phyloP scores from a whole-genome alignment of 306 rosid species.

The Prunus armeniaca region DNA sequence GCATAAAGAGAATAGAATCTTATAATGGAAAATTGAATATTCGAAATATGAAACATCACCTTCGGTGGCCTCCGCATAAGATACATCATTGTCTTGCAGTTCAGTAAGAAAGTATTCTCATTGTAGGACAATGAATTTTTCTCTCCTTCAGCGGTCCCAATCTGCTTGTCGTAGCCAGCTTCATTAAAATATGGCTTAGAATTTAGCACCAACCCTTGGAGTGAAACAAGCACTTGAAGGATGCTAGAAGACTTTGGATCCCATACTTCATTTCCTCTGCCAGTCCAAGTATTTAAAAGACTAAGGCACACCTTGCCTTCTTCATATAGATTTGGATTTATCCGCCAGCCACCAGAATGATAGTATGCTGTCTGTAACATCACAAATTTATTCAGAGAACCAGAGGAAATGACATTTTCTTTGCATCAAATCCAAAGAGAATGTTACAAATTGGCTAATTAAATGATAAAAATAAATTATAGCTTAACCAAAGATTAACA shows the following conservation, averaged over 20 bases:
- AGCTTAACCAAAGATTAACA: constrained; percentile 2
- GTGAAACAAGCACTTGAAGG: constrained; percentile 96
- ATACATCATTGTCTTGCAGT: constrained; percentile 94
- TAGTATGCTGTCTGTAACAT: constrained; percentile 89
- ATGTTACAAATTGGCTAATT: neutral
- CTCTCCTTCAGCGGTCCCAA: constrained; percentile 99
- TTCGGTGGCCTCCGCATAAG: constrained; percentile 90
- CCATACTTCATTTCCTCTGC: constrained; percentile 99
- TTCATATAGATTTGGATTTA: constrained; percentile 95
- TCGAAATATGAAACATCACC: constrained; percentile 42
- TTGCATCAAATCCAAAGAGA: neutral
- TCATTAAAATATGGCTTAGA: constrained; percentile 96
- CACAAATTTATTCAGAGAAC: constrained; percentile 32
- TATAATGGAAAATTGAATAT: neutral
- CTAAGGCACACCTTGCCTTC: constrained; percentile 99
- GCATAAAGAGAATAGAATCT: neutral
- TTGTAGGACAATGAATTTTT: constrained; percentile 94
- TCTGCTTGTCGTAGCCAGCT: constrained; percentile 97
- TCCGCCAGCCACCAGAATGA: constrained; percentile 99
- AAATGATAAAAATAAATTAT: neutral
- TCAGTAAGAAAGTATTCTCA: constrained; percentile 85
- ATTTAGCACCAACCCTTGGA: constrained; percentile 93
- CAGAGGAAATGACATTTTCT: neutral
- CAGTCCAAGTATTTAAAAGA: constrained; percentile 98
- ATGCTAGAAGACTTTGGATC: constrained; percentile 97